Evolutionary conservation across 2,329 filamentous ascomycete genomes (phyloP).

Genomic region (Aspergillus tamarii): DNA sequence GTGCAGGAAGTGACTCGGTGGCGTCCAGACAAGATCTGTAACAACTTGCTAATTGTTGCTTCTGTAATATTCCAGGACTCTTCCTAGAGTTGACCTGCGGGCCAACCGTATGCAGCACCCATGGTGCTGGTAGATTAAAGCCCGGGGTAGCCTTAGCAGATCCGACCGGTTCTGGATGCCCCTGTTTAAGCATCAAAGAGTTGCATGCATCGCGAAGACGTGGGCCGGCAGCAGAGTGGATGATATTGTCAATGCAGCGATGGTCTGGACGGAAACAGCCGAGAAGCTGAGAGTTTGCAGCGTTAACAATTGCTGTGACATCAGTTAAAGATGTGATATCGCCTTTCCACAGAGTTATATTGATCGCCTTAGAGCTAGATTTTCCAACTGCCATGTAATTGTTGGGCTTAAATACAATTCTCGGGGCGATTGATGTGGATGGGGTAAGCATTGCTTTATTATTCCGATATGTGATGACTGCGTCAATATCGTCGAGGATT

Average conservation of each 20-base stretch:
- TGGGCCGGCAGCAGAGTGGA: constrained; percentile 27
- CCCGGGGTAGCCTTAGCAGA: constrained; percentile 22
- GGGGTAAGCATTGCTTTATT: constrained; percentile 17
- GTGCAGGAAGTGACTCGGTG: constrained; percentile 15
- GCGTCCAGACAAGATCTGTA: constrained; percentile 22
- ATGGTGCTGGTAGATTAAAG: constrained; percentile 21
- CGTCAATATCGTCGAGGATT: constrained; percentile 16
- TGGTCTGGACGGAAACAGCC: constrained; percentile 28
- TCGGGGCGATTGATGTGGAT: constrained; percentile 11
- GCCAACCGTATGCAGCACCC: constrained; percentile 28
- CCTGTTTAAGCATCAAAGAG: constrained; percentile 17
- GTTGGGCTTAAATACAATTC: background rate
- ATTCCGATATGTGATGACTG: constrained; percentile 16
- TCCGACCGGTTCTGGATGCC: constrained; percentile 16
- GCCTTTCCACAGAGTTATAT: constrained; percentile 24
- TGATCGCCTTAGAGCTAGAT: background rate
- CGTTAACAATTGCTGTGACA: constrained; percentile 29
- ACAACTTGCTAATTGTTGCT: constrained; percentile 20
- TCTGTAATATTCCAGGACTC: constrained; percentile 6
- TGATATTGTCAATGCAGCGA: constrained; percentile 30
- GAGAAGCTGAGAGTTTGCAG: constrained; percentile 24
- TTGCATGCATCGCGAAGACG: constrained; percentile 25
- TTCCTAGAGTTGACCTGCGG: constrained; percentile 18
- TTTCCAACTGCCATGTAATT: background rate
- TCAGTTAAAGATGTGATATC: constrained; percentile 26